Evolutionary conservation across 2,329 filamentous ascomycete genomes (phyloP).

Genomic region (Ophiostoma pallidulum): DNA sequence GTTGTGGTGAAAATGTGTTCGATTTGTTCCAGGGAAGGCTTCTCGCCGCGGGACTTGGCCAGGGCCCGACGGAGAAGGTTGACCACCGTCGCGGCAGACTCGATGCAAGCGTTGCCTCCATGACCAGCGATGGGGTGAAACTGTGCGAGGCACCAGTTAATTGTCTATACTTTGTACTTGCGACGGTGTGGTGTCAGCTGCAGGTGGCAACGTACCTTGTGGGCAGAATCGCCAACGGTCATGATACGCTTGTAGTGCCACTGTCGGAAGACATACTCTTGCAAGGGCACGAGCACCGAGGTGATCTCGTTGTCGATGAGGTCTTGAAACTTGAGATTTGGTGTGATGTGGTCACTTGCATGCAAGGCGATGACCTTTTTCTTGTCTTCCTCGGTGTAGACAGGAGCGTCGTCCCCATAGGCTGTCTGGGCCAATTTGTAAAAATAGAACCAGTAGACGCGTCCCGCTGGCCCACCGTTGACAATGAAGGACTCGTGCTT

Average conservation of each 20-base stretch:
- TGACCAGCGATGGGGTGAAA: constrained; percentile 19
- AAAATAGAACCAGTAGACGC: constrained; percentile 19
- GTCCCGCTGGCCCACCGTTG: constrained; percentile 13
- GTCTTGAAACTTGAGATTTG: constrained; percentile 12
- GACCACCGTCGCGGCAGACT: constrained; percentile 18
- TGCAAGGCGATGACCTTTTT: constrained; percentile 1
- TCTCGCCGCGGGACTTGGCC: not conserved
- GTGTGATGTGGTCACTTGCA: constrained; percentile 9
- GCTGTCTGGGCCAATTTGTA: constrained; percentile 5
- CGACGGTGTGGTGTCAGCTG: too few relatives aligned
- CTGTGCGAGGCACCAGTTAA: too few relatives aligned
- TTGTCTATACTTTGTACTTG: too few relatives aligned
- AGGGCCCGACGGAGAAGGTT: constrained; percentile 14
- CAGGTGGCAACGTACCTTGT: constrained; percentile 24
- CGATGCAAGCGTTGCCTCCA: constrained; percentile 22
- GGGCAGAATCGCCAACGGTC: constrained; percentile 24
- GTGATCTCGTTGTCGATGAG: constrained; percentile 12
- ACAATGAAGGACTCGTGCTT: constrained; percentile 12
- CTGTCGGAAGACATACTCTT: constrained; percentile 25
- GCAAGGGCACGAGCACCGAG: constrained; percentile 25
- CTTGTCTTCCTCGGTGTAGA: constrained; percentile 15
- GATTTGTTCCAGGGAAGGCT: constrained; percentile 6
- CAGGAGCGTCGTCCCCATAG: constrained; percentile 14
- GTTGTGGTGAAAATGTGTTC: constrained; percentile 6
- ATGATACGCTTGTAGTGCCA: constrained; percentile 26